Base-by-base conservation (phyloP, 2,329 filamentous ascomycete species). In the Pseudopithomyces maydicus region DNA sequence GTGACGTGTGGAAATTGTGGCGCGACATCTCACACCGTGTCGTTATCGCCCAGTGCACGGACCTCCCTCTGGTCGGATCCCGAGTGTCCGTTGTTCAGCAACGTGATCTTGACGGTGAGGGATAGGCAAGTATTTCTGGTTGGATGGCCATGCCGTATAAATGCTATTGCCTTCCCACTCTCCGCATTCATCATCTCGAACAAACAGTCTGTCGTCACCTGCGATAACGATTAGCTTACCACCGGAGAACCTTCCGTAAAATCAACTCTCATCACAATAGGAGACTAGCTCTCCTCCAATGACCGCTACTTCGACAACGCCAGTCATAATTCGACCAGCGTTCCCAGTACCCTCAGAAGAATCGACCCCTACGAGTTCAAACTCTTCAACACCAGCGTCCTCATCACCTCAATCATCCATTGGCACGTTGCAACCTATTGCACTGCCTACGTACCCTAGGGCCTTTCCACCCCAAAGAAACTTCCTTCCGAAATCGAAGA, bases 31-130 rank as follows among this genome's bases (percentile, higher is more conserved):
- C 48, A 20, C 48, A 51, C 48, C 48, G 48, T 29, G 22, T 43
- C 20, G 38, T 51, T 51, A 42, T 51, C 48, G 38, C 48, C 26
- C 17, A 7, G 14, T 17, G 48, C 48, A 43, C 48, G 23, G 48
- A 41, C 38, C 46, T 12, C 26, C 45, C 17, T 36, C 19, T 20
- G 35, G 33, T 29, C 20, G 35, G 35, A 39, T 14, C 26, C 36
- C 48, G 36, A 23, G 38, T n/a, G 14, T 50, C 8, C 48, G 48
- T 38, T 35, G 38, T 20, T 17, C 38, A 43, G 42, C 38, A 51
- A 51, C 48, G 48, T 51, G 48, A 51, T 51, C 19, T 32, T 33
- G 23, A 51, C 48, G 48, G 48, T 42, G 48, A 42, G 38, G 48
- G 22, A 23, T 22, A 35, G 5, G n/a, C 5, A 19, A n/a, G 33